phyloP scores from a whole-genome alignment of 768 basidiomycete species.

The Crepidotus variabilis region DNA sequence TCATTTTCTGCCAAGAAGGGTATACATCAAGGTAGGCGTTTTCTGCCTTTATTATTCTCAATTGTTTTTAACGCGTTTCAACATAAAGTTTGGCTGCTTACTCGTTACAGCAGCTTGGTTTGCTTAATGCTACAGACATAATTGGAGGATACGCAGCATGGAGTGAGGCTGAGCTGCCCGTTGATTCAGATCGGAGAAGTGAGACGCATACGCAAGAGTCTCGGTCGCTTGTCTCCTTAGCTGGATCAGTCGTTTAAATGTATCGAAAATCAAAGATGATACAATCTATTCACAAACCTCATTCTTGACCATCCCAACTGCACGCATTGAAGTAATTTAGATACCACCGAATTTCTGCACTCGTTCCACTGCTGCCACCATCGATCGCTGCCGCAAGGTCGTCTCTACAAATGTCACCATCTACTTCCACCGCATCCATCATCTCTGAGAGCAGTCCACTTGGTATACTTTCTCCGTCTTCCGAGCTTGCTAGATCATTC shows the following conservation, averaged over 20 bases:
- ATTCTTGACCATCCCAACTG: conserved; percentile 67
- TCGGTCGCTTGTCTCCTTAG: conserved; percentile 21
- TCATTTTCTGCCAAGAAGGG: conserved; percentile 75
- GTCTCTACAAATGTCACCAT: conserved; percentile 74
- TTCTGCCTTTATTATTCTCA: background rate
- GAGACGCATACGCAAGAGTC: conserved; percentile 11
- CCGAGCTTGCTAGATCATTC: conserved; percentile 57
- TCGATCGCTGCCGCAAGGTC: conserved; percentile 42
- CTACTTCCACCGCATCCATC: conserved; percentile 68
- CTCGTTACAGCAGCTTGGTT: conserved; percentile 63
- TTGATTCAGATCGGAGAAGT: conserved; percentile 26
- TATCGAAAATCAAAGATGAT: background rate
- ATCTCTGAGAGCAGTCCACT: conserved; percentile 76
- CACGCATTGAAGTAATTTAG: conserved; percentile 63
- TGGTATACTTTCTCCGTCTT: conserved; percentile 58
- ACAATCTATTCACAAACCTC: background rate
- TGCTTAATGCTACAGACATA: conserved; percentile 74
- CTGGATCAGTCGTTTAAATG: conserved; percentile 23
- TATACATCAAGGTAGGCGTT: conserved; percentile 49
- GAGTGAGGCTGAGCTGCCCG: conserved; percentile 65
- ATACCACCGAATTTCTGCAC: conserved; percentile 71
- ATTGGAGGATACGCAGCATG: conserved; percentile 73
- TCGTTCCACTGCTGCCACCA: conserved; percentile 42
- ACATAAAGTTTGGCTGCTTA: conserved; percentile 59
- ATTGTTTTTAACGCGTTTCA: background rate